Conservation (phyloP, 805 yeast genomes). For the Metschnikowia drakensbergensis region DNA sequence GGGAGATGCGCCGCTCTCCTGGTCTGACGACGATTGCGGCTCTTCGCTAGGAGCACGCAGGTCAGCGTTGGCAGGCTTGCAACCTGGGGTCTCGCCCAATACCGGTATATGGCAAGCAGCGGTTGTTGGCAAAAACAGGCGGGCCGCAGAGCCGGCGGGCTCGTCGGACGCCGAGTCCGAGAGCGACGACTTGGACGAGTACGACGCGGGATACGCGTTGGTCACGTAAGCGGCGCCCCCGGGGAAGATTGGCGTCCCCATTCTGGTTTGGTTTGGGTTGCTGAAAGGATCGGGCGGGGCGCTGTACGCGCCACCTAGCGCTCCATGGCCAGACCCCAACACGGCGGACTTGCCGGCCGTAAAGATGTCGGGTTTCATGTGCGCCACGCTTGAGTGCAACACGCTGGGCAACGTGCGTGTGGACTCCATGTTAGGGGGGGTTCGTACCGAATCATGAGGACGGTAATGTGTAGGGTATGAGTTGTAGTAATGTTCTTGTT, state of each 20-base stretch:
- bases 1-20: background rate
- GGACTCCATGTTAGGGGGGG: background rate
- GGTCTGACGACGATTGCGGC: background rate
- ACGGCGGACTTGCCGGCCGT: background rate
- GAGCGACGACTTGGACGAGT: slow-evolving; percentile 3
- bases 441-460: background rate
- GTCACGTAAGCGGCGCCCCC: background rate
- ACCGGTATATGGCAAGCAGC: background rate
- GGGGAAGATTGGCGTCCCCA: background rate
- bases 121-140: background rate
- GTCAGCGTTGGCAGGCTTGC: too few species aligned
- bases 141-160: background rate
- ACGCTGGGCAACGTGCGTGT: slow-evolving; percentile 2
- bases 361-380: background rate
- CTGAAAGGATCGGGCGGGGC: background rate
- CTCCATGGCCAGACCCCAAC: background rate
- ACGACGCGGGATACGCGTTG: background rate
- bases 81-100: background rate
- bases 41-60: background rate
- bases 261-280: background rate
- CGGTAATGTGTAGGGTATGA: background rate
- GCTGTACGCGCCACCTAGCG: background rate
- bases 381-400: background rate
- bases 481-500: background rate
- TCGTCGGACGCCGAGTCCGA: background rate